phyloP scores from a whole-genome alignment of 257 asterid species.

The Mitragyna speciosa region DNA sequence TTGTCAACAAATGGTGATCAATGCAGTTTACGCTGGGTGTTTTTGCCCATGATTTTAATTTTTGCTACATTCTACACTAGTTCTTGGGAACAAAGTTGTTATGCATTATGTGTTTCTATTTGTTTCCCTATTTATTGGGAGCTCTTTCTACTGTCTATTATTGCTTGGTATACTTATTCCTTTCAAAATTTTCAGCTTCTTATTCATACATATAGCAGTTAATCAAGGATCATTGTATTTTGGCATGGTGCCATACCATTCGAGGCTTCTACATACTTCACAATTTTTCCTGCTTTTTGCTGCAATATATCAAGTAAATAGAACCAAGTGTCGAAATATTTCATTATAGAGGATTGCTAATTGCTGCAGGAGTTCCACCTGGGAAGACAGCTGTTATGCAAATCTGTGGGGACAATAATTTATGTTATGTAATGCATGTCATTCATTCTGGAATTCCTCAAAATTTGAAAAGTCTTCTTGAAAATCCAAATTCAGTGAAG shows the following conservation, averaged over 20 bases:
- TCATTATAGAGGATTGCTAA: slow-evolving; percentile 16
- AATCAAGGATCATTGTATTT: background rate
- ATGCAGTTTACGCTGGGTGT: background rate
- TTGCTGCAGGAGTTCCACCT: slow-evolving; percentile 64
- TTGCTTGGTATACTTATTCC: background rate
- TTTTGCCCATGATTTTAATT: background rate
- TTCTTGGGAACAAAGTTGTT: background rate
- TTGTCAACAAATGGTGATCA: background rate
- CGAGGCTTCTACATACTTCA: background rate
- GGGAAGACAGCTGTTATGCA: slow-evolving; percentile 93
- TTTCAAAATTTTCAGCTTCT: background rate
- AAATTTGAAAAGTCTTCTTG: slow-evolving; percentile 63
- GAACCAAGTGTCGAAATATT: slow-evolving; percentile 4
- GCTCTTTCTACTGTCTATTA: background rate
- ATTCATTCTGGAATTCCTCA: slow-evolving; percentile 74
- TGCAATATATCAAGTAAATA: background rate
- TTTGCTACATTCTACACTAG: background rate
- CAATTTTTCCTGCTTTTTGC: background rate
- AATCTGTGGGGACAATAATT: slow-evolving; percentile 63
- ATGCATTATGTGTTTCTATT: background rate
- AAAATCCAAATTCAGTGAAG: slow-evolving; percentile 64
- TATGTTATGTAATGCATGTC: slow-evolving; percentile 78
- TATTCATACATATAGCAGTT: background rate
- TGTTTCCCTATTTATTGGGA: background rate
- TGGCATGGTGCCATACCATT: background rate